Percentiles rank a stretch among this genome's conserved stretches.
These are phyloP conservation scores for Podospora sp. DNA, from an alignment of 495 filamentous ascomycete genomes.

Conservation along the genomic window DNA sequence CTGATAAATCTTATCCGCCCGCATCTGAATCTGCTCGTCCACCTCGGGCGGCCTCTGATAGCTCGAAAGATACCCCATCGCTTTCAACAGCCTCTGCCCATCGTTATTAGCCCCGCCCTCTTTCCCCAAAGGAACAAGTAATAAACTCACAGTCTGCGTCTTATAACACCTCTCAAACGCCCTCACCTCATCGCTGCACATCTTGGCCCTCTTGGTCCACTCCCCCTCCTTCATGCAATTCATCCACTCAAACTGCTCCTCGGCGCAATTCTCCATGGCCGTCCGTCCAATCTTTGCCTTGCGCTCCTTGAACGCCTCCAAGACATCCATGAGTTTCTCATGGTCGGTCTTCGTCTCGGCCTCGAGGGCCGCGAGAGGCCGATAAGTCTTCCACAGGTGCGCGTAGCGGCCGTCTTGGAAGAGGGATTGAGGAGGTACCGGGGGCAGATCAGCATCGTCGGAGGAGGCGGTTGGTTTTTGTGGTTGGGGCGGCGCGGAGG, in stretches of 20 bases:
- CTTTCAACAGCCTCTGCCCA: constrained; percentile 78
- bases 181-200: constrained; percentile 73
- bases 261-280: constrained; percentile 89
- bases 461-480: not conserved
- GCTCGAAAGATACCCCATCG: constrained; percentile 80
- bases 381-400: constrained; percentile 89
- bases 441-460: not conserved
- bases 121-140: not conserved
- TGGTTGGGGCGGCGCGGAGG: constrained; percentile 12
- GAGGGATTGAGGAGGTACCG: constrained; percentile 44
- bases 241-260: constrained; percentile 75
- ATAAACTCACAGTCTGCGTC: constrained; percentile 69
- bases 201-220: constrained; percentile 60
- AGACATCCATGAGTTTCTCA: constrained; percentile 71
- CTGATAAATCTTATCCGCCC: constrained; percentile 86
- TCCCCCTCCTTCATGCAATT: constrained; percentile 73
- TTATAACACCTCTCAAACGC: constrained; percentile 78
- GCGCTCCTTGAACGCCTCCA: constrained; percentile 82
- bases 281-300: constrained; percentile 74
- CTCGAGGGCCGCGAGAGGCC: constrained; percentile 65
- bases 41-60: constrained; percentile 64
- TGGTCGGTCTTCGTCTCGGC: constrained; percentile 65
- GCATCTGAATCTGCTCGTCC: constrained; percentile 93
- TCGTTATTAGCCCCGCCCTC: not conserved
- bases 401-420: constrained; percentile 86